Conservation (phyloP, 2,329 filamentous ascomycete genomes). For the Clonostachys sp. region DNA sequence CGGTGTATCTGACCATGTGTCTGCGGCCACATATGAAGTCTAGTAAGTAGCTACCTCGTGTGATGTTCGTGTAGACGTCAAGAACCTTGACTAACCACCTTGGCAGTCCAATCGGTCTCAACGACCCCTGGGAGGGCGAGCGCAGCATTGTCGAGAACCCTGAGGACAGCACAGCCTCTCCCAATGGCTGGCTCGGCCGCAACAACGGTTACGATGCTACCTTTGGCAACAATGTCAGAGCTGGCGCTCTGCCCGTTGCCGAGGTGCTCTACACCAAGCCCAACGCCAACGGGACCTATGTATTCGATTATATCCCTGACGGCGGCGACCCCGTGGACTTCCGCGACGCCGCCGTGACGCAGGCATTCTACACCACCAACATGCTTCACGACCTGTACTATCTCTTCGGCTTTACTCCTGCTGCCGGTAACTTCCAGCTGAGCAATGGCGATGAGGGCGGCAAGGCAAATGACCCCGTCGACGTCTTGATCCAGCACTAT, state of each 20-base stretch:
- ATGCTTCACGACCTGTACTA: constrained; percentile 50
- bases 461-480: constrained; percentile 38
- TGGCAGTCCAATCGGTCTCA: neutral
- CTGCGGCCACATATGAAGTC: constrained; percentile 43
- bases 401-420: constrained; percentile 46
- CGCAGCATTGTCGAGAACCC: constrained; percentile 38
- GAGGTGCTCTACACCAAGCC: too few relatives aligned
- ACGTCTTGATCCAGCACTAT: constrained; percentile 45
- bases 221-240: neutral
- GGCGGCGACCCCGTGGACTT: constrained; percentile 28
- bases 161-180: neutral
- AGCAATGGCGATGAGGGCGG: constrained; percentile 46
- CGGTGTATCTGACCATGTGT: constrained; percentile 47
- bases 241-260: neutral
- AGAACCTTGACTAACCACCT: neutral
- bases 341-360: constrained; percentile 42
- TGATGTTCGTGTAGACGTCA: constrained; percentile 12
- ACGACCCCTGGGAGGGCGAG: neutral
- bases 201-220: neutral
- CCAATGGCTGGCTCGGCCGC: neutral
- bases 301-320: constrained; percentile 16
- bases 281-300: too few relatives aligned
- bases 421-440: constrained; percentile 47
- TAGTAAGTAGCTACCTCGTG: constrained; percentile 36
- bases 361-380: constrained; percentile 53